Evolutionary conservation across 352 stramenopile species (phyloP), one percentile per base, ranked within the genome.

Genomic region (Plasmopara viticola): DNA sequence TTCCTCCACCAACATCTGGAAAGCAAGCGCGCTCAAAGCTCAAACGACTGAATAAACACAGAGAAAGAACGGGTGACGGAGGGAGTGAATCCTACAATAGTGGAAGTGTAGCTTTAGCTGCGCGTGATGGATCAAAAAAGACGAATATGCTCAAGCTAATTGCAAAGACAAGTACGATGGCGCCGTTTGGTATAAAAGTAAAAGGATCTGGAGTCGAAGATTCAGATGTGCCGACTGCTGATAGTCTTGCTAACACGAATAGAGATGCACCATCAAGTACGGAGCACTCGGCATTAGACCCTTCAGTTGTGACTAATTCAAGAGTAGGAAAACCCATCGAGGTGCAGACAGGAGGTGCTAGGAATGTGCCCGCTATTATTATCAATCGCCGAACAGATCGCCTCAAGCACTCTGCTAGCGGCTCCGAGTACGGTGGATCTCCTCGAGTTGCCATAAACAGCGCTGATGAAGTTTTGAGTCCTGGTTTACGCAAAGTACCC

Each of bases 111-210:
- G 14, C 30, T 12, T 53, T 9, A 39, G 48, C 53, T 35, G 38
- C 44, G 5, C 30, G 31, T 9, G 72, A 64, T 34, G 30, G 30
- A 34, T 5, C 30, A 35, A 81, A 78, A 50, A 70, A 72, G 42
- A 75, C 66, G 6, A 82, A 75, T 18, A 68, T 88, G 18, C 63
- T 84, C 54, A 86, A 80, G n/a, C 64, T 87, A 17, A 70, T 87
- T 28, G 69, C 71, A 18, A 87, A 83, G 38, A 83, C 73, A 6
- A 77, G 74, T 37, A 68, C 64, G 1, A 64, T 89, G 42, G 87
- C 78, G n/a, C 76, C 80, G 0, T 86, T 83, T 62, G 51, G 67
- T 60, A 44, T 44, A 8, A 63, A 57, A 41, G 51, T 44, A n/a
- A 84, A 77, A 49, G 57, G 43, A 2, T 45, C 63, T 33, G 33